Conservation (phyloP, 768 basidiomycete genomes). For the Phylloporus sp. region DNA sequence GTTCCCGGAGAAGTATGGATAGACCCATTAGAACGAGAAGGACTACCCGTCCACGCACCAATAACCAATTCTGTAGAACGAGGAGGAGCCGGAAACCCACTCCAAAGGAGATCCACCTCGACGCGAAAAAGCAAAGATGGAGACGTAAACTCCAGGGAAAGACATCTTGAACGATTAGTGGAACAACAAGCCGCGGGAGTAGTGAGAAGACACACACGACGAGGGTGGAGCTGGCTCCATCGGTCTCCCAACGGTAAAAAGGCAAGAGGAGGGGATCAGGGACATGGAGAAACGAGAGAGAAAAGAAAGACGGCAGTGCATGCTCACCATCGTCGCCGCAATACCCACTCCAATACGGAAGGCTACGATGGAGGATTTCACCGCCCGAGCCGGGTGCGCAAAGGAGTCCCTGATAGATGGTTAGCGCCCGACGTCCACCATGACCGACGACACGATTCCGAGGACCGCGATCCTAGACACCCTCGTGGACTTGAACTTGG, state of each 20-base stretch:
- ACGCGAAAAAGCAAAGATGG: constrained; percentile 7
- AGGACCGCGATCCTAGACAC: constrained; percentile 2
- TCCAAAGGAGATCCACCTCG: constrained; percentile 20
- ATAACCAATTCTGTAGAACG: constrained; percentile 9
- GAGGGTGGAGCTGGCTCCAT: constrained; percentile 21
- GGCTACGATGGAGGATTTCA: constrained; percentile 6
- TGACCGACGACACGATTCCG: constrained; percentile 2
- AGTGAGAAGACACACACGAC: constrained; percentile 40
- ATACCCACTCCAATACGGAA: constrained; percentile 9
- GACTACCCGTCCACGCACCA: constrained; percentile 44
- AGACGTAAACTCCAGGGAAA: constrained; percentile 4
- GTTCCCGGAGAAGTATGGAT: constrained; percentile 55
- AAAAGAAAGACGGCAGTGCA: constrained; percentile 10
- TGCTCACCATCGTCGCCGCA: background rate
- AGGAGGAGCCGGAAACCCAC: background rate
- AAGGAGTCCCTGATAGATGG: constrained; percentile 18
- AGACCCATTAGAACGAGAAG: constrained; percentile 58
- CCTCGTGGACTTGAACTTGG: constrained; percentile 22
- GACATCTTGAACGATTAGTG: constrained; percentile 27
- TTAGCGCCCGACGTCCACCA: constrained; percentile 2
- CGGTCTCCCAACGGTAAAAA: constrained; percentile 4
- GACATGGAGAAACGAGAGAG: background rate
- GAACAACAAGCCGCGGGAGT: constrained; percentile 38
- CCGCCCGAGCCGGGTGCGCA: constrained; percentile 11
- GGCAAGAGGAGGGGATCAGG: background rate